phyloP scores from a whole-genome alignment of 768 basidiomycete genomes.

The Psilocybe sp. region DNA sequence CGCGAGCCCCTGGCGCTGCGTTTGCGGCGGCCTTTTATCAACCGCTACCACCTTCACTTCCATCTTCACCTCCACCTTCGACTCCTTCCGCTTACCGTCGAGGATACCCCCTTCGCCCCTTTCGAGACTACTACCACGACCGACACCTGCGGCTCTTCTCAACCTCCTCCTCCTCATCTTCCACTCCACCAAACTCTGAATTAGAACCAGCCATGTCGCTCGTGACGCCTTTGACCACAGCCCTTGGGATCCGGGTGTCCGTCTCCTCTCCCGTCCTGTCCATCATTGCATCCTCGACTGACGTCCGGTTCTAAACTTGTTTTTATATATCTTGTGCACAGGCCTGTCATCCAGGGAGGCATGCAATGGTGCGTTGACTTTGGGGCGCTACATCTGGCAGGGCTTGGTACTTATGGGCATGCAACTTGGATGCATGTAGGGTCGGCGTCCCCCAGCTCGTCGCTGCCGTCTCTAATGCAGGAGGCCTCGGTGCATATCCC shows the following conservation, averaged over 20 bases:
- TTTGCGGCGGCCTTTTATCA: background rate
- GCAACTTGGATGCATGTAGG: too few relatives aligned
- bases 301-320: conserved; percentile 1
- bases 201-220: conserved; percentile 32
- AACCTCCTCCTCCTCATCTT: background rate
- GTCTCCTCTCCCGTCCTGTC: conserved; percentile 21
- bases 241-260: conserved; percentile 66
- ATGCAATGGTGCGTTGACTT: conserved; percentile 74
- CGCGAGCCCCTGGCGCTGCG: background rate
- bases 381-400: background rate
- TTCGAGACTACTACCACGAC: too few relatives aligned
- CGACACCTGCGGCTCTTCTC: background rate
- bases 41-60: background rate
- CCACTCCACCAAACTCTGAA: background rate
- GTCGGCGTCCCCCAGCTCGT: conserved; percentile 75
- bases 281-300: too few relatives aligned
- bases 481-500: conserved; percentile 64
- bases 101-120: too few relatives aligned
- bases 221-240: conserved; percentile 57
- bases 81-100: background rate
- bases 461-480: conserved; percentile 79
- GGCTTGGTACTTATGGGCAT: background rate
- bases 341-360: conserved; percentile 82
- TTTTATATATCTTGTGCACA: conserved; percentile 19
- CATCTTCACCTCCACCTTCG: background rate